phyloP scores from a whole-genome alignment of 2,329 filamentous ascomycete species.

The Venturia pyrina region DNA sequence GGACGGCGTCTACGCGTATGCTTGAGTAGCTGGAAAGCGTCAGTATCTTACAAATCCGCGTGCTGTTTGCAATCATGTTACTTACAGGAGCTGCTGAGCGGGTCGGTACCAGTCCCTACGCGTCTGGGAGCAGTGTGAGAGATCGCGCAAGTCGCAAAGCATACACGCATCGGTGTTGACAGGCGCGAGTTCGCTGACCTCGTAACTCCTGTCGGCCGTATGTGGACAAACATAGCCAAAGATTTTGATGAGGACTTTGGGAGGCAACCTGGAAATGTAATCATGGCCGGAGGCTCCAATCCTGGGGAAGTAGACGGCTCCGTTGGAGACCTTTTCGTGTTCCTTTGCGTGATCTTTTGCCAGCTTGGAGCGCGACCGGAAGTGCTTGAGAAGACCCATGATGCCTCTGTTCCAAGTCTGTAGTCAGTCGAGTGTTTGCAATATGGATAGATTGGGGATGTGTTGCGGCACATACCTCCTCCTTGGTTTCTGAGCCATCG shows the following conservation, averaged over 20 bases:
- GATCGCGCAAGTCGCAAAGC: constrained; percentile 85
- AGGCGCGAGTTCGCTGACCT: constrained; percentile 71
- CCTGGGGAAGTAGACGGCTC: constrained; percentile 17
- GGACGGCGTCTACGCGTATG: constrained; percentile 85
- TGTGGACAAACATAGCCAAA: constrained; percentile 81
- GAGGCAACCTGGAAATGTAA: constrained; percentile 46
- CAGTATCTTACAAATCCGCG: neutral
- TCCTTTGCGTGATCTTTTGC: neutral
- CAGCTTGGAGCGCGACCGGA: constrained; percentile 12
- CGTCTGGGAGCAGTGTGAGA: constrained; percentile 68
- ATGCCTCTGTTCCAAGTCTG: constrained; percentile 1
- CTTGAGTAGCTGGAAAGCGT: constrained; percentile 59
- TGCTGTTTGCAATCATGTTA: constrained; percentile 16
- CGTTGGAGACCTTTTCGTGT: constrained; percentile 3
- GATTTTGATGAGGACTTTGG: constrained; percentile 62
- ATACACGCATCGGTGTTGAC: constrained; percentile 74
- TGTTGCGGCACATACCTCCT: neutral
- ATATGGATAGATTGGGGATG: constrained; percentile 4
- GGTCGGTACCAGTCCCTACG: constrained; percentile 59
- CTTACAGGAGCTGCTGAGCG: constrained; percentile 54
- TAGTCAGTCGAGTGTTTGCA: neutral
- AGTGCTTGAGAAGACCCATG: constrained; percentile 14
- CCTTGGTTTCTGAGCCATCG: constrained; percentile 2
- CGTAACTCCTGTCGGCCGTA: constrained; percentile 63
- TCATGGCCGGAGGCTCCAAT: constrained; percentile 26